Evolutionary conservation across 2,329 filamentous ascomycete genomes (phyloP).

Genomic region (Pseudogymnoascus sp.): DNA sequence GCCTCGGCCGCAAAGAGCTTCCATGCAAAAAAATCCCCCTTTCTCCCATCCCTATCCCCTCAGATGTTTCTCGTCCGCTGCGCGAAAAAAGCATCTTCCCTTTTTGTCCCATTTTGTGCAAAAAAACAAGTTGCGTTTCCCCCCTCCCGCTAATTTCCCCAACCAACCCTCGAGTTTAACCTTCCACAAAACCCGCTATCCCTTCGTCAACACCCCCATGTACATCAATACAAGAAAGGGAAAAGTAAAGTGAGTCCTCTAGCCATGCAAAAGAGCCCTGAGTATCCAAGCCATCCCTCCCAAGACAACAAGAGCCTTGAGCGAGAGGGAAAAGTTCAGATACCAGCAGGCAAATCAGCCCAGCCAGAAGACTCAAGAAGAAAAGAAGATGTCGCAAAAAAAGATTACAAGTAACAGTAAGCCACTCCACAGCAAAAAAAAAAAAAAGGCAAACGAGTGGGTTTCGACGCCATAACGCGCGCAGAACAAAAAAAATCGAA

Average conservation of each 20-base stretch:
- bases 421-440: background rate
- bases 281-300: background rate
- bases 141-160: background rate
- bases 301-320: too few species aligned
- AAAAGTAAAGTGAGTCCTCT: background rate
- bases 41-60: background rate
- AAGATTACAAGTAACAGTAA: conserved; percentile 7
- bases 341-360: background rate
- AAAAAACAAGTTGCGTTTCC: background rate
- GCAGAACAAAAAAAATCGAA: background rate
- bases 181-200: background rate
- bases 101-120: background rate
- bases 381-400: background rate
- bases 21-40: background rate
- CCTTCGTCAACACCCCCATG: background rate
- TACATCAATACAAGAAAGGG: conserved; percentile 6
- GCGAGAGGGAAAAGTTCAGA: background rate
- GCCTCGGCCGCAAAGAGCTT: background rate
- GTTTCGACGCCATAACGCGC: background rate
- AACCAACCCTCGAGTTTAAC: background rate
- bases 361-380: background rate
- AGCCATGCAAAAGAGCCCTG: background rate
- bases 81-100: background rate
- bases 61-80: background rate
- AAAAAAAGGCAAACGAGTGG: background rate